phyloP scores from a whole-genome alignment of 2,329 filamentous ascomycete genomes.

The Fusarium oxysporum region DNA sequence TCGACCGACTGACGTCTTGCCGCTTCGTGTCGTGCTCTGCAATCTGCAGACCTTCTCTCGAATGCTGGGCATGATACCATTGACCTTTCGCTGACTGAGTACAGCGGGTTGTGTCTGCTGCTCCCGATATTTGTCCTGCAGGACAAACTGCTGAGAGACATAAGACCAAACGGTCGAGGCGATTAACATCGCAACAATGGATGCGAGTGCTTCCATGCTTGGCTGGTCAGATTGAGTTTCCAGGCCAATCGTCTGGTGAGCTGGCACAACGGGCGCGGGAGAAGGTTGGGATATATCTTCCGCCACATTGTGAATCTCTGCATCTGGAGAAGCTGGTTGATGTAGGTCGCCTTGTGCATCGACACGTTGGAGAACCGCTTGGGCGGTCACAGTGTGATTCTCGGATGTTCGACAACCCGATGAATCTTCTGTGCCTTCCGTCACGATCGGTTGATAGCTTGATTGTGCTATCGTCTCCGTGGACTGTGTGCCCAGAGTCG shows the following conservation, averaged over 20 bases:
- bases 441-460: neutral
- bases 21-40: constrained; percentile 1
- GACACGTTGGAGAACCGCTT: neutral
- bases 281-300: constrained; percentile 18
- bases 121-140: neutral
- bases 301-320: constrained; percentile 25
- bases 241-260: constrained; percentile 1
- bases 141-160: neutral
- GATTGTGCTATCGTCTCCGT: neutral
- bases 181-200: constrained; percentile 17
- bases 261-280: neutral
- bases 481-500: neutral
- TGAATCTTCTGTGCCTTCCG: neutral
- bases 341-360: neutral
- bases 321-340: constrained; percentile 16
- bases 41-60: neutral
- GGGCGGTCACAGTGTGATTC: neutral
- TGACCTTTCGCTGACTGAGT: neutral
- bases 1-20: constrained; percentile 15
- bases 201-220: constrained; percentile 1
- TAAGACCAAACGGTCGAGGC: constrained; percentile 23
- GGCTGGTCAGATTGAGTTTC: constrained; percentile 1
- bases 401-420: neutral
- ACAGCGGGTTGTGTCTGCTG: neutral
- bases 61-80: neutral